These are phyloP conservation scores for Hericium rajendrae DNA, from an alignment of 768 basidiomycete species.

Conservation along the genomic window DNA sequence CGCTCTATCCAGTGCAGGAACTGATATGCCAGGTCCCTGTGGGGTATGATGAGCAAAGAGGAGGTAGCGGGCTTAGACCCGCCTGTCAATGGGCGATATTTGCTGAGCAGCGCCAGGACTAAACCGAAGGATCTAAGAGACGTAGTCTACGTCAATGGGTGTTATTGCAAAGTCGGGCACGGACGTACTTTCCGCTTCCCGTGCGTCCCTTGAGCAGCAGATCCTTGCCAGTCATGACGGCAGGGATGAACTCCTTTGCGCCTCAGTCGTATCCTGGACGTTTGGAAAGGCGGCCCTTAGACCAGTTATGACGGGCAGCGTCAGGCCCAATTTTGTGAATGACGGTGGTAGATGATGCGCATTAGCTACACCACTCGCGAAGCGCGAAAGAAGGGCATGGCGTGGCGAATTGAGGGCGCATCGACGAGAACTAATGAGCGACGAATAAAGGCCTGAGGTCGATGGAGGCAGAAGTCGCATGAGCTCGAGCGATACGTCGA, in stretches of 20 bases:
- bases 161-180: background rate
- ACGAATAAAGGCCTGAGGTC: background rate
- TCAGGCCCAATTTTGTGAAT: conserved; percentile 48
- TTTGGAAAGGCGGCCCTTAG: conserved; percentile 53
- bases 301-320: conserved; percentile 36
- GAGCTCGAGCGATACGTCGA: background rate
- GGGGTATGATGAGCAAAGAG: conserved; percentile 8
- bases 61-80: conserved; percentile 1
- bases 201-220: conserved; percentile 60
- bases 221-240: conserved; percentile 45
- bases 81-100: conserved; percentile 25
- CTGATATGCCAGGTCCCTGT: conserved; percentile 9
- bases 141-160: background rate
- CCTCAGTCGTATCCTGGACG: conserved; percentile 45
- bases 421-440: background rate
- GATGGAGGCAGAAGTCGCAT: background rate
- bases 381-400: background rate
- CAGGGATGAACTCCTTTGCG: conserved; percentile 56
- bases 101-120: conserved; percentile 55
- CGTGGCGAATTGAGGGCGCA: background rate
- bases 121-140: conserved; percentile 59
- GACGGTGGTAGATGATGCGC: conserved; percentile 9
- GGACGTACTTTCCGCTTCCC: conserved; percentile 71
- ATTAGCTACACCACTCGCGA: conserved; percentile 1
- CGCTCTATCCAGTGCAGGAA: conserved; percentile 8